Evolutionary conservation across 768 basidiomycete genomes (phyloP), one percentile per base, ranked within the genome.

Genomic region (Pulveroboletus ravenelii): DNA sequence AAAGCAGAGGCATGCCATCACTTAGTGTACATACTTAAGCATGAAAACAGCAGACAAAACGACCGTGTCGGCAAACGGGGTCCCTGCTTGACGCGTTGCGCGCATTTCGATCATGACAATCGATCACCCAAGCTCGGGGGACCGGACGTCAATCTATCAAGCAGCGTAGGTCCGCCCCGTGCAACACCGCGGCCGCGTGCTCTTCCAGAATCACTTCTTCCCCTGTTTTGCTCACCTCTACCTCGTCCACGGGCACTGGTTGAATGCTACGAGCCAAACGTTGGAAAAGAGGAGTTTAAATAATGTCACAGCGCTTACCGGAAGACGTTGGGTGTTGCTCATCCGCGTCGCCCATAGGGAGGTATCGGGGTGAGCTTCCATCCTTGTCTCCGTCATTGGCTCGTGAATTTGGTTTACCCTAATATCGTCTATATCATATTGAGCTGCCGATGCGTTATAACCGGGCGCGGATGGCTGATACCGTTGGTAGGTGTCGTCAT

Each of bases 301-400:
- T 7, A 20, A 23, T n/a, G 10, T 40, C 23, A 18, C n/a, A 31
- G 47, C 7, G 48, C 25, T 60, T 57, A 65, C 64, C 65, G 52
- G 56, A 46, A 48, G 23, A 25, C 32, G 50, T 27, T 58, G 64
- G 14, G 48, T 58, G 23, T 52, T 48, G n/a, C 52, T 56, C 34
- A 65, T 64, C 41, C 64, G 64, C 6, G 60, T 52, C 50, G 60
- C 53, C 52, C 66, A 48, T 12, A 65, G 41, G 29, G 54, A 40
- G 31, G 59, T 54, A 55, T 62, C 58, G 5, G 58, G 40, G 34
- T 51, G 53, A 20, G 2, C 10, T 3, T 55, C 58, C 53, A 20
- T 40, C 41, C 54, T 49, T 31, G 58, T 60, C 31, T 51, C 56
- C 34, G 1, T 9, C 36, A 30, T 42, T 35, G 52, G 49, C 12